Percentiles rank a stretch among this genome's conserved stretches.
Conservation (phyloP, 2,329 filamentous ascomycete species). For the Tetracladium maxilliforme region DNA sequence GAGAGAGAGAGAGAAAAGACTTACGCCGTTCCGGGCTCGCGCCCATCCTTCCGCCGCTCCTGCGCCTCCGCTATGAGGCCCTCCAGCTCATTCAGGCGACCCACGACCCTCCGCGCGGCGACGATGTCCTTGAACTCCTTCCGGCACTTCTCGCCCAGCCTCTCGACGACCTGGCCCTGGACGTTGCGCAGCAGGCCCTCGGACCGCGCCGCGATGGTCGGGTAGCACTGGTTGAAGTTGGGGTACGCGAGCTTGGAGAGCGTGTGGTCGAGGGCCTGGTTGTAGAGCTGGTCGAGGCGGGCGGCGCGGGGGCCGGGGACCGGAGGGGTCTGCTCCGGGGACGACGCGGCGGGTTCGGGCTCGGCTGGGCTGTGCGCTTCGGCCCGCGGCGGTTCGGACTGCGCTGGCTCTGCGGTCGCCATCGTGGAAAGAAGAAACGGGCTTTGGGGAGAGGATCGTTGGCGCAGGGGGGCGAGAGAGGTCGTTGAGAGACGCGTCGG, state of each 20-base stretch:
- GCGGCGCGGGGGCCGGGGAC: conserved; percentile 41
- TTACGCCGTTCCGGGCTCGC: conserved; percentile 24
- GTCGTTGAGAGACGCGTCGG: too few species aligned
- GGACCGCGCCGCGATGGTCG: conserved; percentile 36
- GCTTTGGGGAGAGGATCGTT: too few species aligned
- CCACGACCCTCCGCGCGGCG: conserved; percentile 33
- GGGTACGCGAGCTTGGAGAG: conserved; percentile 38
- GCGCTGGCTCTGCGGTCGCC: conserved; percentile 1
- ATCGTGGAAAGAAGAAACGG: too few species aligned
- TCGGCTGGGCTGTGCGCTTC: conserved; percentile 2
- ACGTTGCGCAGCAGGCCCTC: conserved; percentile 35
- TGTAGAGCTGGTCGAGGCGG: conserved; percentile 38
- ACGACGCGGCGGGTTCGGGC: conserved; percentile 3
- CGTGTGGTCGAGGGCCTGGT: conserved; percentile 33
- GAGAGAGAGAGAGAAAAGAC: conserved; percentile 8
- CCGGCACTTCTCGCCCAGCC: conserved; percentile 26
- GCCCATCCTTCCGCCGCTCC: conserved; percentile 19
- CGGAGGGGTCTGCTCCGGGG: conserved; percentile 3
- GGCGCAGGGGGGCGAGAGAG: too few species aligned
- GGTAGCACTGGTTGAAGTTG: conserved; percentile 46
- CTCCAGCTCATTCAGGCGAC: conserved; percentile 44
- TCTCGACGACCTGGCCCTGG: conserved; percentile 41
- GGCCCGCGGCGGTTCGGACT: too few species aligned
- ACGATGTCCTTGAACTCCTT: conserved; percentile 43
- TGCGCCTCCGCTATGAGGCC: conserved; percentile 35